phyloP scores from a whole-genome alignment of 345 rosid genomes.

The Eutrema japonicum region DNA sequence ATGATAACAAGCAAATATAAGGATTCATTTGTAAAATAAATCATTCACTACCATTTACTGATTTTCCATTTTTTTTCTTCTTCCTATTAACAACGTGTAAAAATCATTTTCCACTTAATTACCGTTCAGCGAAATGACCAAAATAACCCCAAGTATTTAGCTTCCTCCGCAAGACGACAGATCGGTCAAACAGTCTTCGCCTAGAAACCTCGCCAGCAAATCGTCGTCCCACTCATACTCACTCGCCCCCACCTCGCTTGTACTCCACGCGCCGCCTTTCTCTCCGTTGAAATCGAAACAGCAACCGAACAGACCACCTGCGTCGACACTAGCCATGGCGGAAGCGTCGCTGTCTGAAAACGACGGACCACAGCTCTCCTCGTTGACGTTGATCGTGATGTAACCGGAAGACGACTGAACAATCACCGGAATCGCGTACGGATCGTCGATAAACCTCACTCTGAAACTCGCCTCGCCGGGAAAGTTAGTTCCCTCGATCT shows the following conservation, averaged over 20 bases:
- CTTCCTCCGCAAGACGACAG: constrained; percentile 24
- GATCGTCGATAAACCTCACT: constrained; percentile 75
- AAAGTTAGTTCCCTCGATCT: not conserved
- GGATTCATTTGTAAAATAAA: not conserved
- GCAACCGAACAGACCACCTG: constrained; percentile 43
- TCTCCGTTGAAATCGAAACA: not conserved
- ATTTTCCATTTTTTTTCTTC: not conserved
- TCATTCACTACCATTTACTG: constrained; percentile 28
- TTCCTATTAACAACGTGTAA: constrained; percentile 20
- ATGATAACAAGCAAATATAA: not conserved
- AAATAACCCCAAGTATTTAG: not conserved
- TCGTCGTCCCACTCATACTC: constrained; percentile 47
- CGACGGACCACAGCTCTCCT: constrained; percentile 87
- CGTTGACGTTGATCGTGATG: constrained; percentile 84
- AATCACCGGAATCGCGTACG: constrained; percentile 55
- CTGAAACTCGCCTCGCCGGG: constrained; percentile 28
- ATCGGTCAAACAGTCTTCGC: constrained; percentile 48
- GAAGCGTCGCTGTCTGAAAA: constrained; percentile 73
- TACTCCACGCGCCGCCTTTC: constrained; percentile 45
- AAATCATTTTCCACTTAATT: not conserved
- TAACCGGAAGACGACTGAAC: constrained; percentile 64
- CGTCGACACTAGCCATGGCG: constrained; percentile 79
- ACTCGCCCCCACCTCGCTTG: constrained; percentile 37
- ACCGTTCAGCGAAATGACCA: not conserved
- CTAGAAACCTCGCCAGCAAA: constrained; percentile 54